Base-by-base conservation (phyloP, 148 eudicot species). In the Chenopodium album region DNA sequence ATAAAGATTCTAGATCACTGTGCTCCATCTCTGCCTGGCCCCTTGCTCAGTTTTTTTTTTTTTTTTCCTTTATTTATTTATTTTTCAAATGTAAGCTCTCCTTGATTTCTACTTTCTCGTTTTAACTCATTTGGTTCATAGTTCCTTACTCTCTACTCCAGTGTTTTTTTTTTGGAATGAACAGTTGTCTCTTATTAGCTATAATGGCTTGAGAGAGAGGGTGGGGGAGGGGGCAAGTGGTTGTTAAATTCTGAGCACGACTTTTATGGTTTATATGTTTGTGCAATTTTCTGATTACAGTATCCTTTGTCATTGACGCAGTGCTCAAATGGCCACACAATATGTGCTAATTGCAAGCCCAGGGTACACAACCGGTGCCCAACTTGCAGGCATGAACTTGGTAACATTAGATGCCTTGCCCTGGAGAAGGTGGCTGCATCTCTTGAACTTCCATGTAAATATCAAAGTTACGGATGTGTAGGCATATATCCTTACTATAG, bases 321-420 rank as follows among this genome's bases (percentile, higher is more conserved):
- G 97, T 94, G 98, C 82, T 89, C 95, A 65, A 94, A 94, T 86
- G 98, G 98, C 52, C 98, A 94, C 85, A 94, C 98, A 63, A 77
- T 94, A 63, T 94, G 98, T 84, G 88, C 98, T 50, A 88, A 87
- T 76, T 94, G 98, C 94, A 94, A 93, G 77, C 94, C 98, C 16
- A 86, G 97, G 87, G 97, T 94, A 82, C 98, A 92, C 85, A 94
- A 94, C 80, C 90, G 98, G 9, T 94, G 98, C 84, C 98, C 98
- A 69, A 94, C 98, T 79, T 94, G 98, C 89, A 93, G 98, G 86
- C 95, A 94, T 68, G 98, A 94, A 71, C 98, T 94, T 76, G 98
- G 98, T 56, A 93, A 94, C 82, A 94, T 94, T 63, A 81, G 97
- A 80, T 94, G 98, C 85, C 94, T 94, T 80, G 97, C 98, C 69